Evolutionary conservation across 768 basidiomycete species (phyloP).

Genomic region (Russula compacta): DNA sequence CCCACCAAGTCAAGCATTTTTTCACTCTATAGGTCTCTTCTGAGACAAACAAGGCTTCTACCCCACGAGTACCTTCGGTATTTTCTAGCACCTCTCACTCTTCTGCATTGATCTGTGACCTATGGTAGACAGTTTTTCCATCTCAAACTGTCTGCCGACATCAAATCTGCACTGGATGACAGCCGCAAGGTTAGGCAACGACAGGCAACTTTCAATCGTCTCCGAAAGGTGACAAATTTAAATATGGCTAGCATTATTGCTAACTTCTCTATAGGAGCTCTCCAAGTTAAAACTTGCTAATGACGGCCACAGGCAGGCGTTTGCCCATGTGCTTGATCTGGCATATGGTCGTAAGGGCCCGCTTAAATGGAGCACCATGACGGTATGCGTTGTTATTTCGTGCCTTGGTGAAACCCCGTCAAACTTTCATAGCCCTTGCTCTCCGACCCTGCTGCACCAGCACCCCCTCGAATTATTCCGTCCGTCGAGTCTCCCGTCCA

Average conservation of each 20-base stretch:
- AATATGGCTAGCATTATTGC: neutral
- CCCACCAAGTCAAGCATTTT: constrained; percentile 16
- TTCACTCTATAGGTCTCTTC: constrained; percentile 33
- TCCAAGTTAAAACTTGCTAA: constrained; percentile 47
- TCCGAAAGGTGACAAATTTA: constrained; percentile 39
- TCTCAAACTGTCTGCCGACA: constrained; percentile 49
- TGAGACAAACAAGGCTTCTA: constrained; percentile 35
- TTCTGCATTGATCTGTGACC: neutral
- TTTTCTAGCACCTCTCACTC: neutral
- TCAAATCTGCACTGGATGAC: constrained; percentile 38
- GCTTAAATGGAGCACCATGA: constrained; percentile 56
- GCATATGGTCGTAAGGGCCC: constrained; percentile 75
- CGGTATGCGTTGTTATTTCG: constrained; percentile 34
- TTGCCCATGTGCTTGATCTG: constrained; percentile 49
- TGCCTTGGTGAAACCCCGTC: neutral
- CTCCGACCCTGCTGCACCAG: constrained; percentile 34
- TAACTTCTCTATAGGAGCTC: constrained; percentile 37
- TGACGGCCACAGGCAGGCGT: constrained; percentile 38
- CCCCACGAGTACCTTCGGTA: constrained; percentile 42
- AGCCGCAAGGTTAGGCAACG: constrained; percentile 26
- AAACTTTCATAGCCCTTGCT: constrained; percentile 42
- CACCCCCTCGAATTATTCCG: constrained; percentile 42
- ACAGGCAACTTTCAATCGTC: constrained; percentile 37
- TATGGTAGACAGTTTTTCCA: constrained; percentile 51
- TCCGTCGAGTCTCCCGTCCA: constrained; percentile 45